Conservation (phyloP, 106 monocot species). For the Narthecium ossifragum region DNA sequence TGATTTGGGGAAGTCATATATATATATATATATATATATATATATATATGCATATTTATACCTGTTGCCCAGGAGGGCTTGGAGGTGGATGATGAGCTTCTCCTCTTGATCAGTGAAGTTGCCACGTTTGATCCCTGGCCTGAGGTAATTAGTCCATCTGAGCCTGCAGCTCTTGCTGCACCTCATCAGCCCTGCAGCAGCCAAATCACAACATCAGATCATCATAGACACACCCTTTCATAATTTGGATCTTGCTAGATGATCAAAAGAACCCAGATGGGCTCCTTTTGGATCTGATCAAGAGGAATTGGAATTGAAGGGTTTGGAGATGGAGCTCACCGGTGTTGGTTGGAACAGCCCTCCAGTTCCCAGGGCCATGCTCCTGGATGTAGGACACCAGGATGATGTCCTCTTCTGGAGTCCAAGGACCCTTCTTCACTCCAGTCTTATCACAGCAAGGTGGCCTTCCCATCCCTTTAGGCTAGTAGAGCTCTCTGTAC, state of each 20-base stretch:
- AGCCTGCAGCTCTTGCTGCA: conserved; percentile 54
- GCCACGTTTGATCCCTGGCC: conserved; percentile 48
- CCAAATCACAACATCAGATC: background rate
- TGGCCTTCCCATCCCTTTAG: conserved; percentile 26
- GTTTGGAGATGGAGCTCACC: conserved; percentile 12
- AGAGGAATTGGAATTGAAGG: background rate
- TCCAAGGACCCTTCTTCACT: conserved; percentile 55
- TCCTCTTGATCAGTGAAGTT: conserved; percentile 45
- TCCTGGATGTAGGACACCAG: conserved; percentile 38
- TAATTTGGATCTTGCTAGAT: background rate
- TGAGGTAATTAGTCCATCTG: conserved; percentile 47
- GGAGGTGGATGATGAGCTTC: conserved; percentile 52
- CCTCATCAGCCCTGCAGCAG: conserved; percentile 33
- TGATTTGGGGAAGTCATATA: too few species aligned
- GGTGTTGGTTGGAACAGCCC: conserved; percentile 37
- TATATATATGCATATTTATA: background rate
- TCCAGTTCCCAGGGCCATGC: conserved; percentile 48
- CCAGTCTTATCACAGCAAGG: conserved; percentile 39
- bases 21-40: background rate
- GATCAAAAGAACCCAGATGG: background rate
- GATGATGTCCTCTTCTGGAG: conserved; percentile 47
- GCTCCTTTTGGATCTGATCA: background rate
- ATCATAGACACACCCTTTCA: background rate
- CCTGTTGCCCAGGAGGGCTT: conserved; percentile 51
- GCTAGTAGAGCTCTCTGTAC: background rate